Base-by-base conservation (phyloP, 495 filamentous ascomycete species). In the Mytilinidion resinicola region DNA sequence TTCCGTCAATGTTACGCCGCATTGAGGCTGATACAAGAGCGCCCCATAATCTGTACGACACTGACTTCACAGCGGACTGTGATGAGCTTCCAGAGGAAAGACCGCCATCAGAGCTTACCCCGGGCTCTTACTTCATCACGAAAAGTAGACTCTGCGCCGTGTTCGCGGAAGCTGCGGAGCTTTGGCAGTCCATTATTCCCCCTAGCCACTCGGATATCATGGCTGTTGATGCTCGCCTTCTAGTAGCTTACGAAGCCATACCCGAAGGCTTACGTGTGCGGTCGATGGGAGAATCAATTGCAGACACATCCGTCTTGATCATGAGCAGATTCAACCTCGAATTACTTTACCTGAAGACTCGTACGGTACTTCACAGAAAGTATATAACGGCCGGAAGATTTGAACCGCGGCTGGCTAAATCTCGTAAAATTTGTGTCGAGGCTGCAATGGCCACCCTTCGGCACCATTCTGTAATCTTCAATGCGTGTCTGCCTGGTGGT, bases 151-250 rank as follows among this genome's bases (percentile, higher is more conserved):
- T 79, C 15, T 66, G 68, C 9, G 59, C 65, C 0, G 62, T 76
- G n/a, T 74, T 77, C 49, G 77, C 71, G 9, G 67, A 75, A 44
- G 72, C 77, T 19, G 68, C 72, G 11, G 79, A 82, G 19, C 61
- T 74, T 10, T 71, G 67, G 3, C 71, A 73, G 11, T 67, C 69
- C 4, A 66, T 74, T 7, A 59, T 62, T 1, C 59, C 67, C 15
- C 70, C 75, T 3, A 48, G 54, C 0, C 69, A 74, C 50, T 68
- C 70, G n/a, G 66, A 69, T 17, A 70, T 76, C 8, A 66, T 76
- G 57, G 56, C 66, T 3, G 62, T 78, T 9, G 76, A 80, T 47
- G 65, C 65, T 38, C 36, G 66, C 0, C 56, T 72, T 4, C 57
- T 71, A 36, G 70, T 73, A 44, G 67, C 69, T 12, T 74, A 76